Evolutionary conservation across 2,329 filamentous ascomycete genomes (phyloP).

Genomic region (Juglanconis oblonga): DNA sequence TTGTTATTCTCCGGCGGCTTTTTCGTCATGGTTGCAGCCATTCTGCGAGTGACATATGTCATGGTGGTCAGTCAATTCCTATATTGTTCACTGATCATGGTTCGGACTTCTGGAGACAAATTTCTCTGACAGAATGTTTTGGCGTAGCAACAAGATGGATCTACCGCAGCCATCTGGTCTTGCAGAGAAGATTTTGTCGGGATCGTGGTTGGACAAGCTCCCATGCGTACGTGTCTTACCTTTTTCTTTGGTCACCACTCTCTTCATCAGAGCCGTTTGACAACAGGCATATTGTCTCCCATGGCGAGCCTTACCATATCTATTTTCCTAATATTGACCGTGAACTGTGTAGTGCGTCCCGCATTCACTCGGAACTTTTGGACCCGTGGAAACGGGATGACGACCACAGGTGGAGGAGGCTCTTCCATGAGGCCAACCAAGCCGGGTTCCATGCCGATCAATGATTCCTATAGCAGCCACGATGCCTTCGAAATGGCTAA

Average conservation of each 20-base stretch:
- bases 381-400: constrained; percentile 1
- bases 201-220: constrained; percentile 34
- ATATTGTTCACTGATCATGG: neutral
- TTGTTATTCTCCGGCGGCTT: constrained; percentile 31
- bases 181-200: constrained; percentile 36
- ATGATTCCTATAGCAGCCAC: neutral
- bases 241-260: no score
- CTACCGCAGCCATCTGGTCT: constrained; percentile 32
- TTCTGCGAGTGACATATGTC: constrained; percentile 27
- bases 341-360: neutral
- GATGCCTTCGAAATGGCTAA: constrained; percentile 12
- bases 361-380: constrained; percentile 4
- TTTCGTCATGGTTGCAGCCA: constrained; percentile 31
- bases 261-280: no score
- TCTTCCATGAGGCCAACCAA: neutral
- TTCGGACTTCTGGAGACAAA: neutral
- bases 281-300: no score
- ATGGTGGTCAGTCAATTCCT: constrained; percentile 25
- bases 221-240: constrained; percentile 22
- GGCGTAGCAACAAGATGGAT: neutral
- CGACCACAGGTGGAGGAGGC: neutral
- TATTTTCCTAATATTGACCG: no score
- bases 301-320: no score
- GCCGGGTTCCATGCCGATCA: neutral
- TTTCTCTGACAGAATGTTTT: neutral